These are phyloP conservation scores for Colletotrichum salicis DNA, from an alignment of 2,329 filamentous ascomycete species.

Conservation along the genomic window DNA sequence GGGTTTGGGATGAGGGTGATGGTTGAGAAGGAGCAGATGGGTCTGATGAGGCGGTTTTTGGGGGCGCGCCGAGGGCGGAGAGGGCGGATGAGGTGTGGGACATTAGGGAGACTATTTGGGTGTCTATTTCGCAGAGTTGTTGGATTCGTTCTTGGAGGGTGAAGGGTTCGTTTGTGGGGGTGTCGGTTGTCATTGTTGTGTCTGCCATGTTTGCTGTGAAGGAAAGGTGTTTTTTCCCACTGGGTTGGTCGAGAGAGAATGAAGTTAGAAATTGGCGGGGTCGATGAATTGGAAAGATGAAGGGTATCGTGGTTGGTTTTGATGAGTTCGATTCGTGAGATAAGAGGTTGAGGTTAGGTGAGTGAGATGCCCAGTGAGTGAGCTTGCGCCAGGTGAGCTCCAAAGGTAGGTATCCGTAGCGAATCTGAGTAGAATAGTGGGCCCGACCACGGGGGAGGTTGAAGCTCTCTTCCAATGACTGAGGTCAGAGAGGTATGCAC, in stretches of 20 bases:
- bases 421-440: neutral
- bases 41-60: conserved; percentile 49
- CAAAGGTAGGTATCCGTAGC: conserved; percentile 24
- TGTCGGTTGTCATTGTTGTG: conserved; percentile 34
- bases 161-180: conserved; percentile 62
- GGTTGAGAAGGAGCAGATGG: conserved; percentile 66
- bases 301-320: neutral
- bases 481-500: neutral
- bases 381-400: conserved; percentile 4
- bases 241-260: too few relatives aligned
- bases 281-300: neutral
- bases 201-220: conserved; percentile 21
- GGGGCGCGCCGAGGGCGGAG: conserved; percentile 49
- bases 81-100: conserved; percentile 59
- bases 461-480: conserved; percentile 15
- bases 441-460: neutral
- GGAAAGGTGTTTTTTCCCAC: neutral
- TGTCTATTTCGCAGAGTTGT: conserved; percentile 83
- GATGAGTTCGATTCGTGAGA: neutral
- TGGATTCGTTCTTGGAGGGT: conserved; percentile 81
- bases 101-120: conserved; percentile 57
- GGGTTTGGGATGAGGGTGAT: conserved; percentile 48
- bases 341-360: conserved; percentile 1
- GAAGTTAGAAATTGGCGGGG: too few relatives aligned
- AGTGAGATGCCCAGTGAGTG: conserved; percentile 1